Base-by-base conservation (phyloP, 495 filamentous ascomycete species). In the Polyplosphaeria fusca region DNA sequence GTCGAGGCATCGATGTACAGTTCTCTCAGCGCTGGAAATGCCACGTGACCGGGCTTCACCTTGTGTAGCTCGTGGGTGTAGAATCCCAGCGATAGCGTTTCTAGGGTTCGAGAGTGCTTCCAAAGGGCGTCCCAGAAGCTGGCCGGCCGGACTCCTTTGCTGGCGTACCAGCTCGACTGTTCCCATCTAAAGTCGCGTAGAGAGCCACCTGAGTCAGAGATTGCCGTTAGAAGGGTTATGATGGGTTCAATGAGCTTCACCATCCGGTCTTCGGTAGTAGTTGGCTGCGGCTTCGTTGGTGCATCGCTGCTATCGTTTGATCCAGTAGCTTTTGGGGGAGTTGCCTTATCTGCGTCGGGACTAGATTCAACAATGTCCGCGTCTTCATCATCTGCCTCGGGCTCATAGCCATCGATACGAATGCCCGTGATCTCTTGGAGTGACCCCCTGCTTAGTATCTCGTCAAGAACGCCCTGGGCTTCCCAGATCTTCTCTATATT, bases 51-150 rank as follows among this genome's bases (percentile, higher is more conserved):
- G 5, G 58, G 38, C 35, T 30, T n/a, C 12, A 35, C 19, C 14
- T 32, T 28, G 16, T 28, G 22, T 1, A 55, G 13, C 30, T 61
- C 58, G 30, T 61, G 51, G 5, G 41, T 50, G 39, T 61, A 55
- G 27, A 55, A 61, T 5, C 45, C 51, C 23, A 61, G 18, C 18
- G 3, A n/a, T 14, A 61, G 38, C 7, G 1, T 52, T 18, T 40
- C 14, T 4, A 61, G 30, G 5, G 58, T 61, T 12, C 19, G 0
- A 4, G 43, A 44, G 27, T 49, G 43, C 28, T 45, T 38, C 58
- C 58, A 61, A 18, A 61, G 38, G 0, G 58, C 51, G 4, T 41
- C 16, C 58, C 58, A 55, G 52, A 61, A 61, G 11, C 3, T 19
- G 30, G 24, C 3, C n/a, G 40, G 49, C 3, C 57, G 48, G n/a